phyloP scores from a whole-genome alignment of 345 rosid species.

The Brassica nigra region DNA sequence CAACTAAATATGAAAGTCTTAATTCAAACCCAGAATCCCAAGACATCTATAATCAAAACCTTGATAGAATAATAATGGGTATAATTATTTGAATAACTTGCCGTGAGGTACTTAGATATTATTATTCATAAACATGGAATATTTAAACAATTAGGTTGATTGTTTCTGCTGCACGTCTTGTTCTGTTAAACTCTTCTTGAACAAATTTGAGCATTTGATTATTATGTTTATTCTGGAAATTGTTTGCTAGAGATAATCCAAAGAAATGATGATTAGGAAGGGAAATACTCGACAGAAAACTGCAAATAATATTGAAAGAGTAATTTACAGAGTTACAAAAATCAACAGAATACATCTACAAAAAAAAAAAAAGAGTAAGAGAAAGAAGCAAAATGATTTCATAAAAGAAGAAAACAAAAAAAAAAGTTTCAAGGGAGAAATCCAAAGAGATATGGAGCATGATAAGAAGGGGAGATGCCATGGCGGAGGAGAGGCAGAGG shows the following conservation, averaged over 20 bases:
- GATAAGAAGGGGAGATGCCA: constrained; percentile 31
- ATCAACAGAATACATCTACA: constrained; percentile 14
- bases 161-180: constrained; percentile 15
- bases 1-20: background rate
- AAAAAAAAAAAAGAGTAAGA: background rate
- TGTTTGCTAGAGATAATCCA: background rate
- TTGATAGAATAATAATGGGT: background rate
- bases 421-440: constrained; percentile 26
- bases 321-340: constrained; percentile 23
- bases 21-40: constrained; percentile 1
- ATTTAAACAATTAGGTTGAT: background rate
- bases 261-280: background rate
- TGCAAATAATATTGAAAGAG: background rate
- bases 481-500: constrained; percentile 30
- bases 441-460: constrained; percentile 34
- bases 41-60: constrained; percentile 17
- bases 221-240: background rate
- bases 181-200: background rate
- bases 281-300: background rate
- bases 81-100: constrained; percentile 13
- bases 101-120: constrained; percentile 5
- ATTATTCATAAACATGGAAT: background rate
- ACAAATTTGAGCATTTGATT: background rate
- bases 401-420: background rate
- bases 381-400: background rate